These are phyloP conservation scores for Phalaenopsis hybrid DNA, from an alignment of 116 monocot genomes.

Conservation along the genomic window DNA sequence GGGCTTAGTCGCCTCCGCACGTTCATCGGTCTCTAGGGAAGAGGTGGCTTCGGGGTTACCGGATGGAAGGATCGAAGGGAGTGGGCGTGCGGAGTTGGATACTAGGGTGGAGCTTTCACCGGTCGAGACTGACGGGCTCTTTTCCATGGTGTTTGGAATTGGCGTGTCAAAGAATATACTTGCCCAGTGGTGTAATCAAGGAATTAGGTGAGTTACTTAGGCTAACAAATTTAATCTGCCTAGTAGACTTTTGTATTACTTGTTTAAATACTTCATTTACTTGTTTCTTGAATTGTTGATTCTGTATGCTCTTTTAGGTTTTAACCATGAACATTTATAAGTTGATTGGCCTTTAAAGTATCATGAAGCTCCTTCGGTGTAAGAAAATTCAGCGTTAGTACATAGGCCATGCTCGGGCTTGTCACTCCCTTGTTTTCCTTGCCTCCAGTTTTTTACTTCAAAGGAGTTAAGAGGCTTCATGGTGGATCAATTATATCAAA, in stretches of 20 bases:
- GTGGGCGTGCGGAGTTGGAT: conserved; percentile 5
- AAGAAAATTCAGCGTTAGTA: not conserved
- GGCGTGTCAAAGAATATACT: conserved; percentile 62
- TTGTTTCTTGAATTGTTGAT: not conserved
- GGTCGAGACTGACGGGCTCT: conserved; percentile 48
- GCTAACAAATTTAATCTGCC: not conserved
- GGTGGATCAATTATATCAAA: not conserved
- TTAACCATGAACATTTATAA: not conserved
- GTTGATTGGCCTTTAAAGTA: not conserved
- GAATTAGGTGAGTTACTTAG: conserved; percentile 56
- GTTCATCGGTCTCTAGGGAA: not conserved
- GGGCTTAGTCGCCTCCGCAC: not conserved
- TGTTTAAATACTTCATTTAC: not conserved
- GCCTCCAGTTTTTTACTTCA: not conserved
- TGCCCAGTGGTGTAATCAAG: conserved; percentile 93
- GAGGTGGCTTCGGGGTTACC: not conserved
- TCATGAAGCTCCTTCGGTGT: not conserved
- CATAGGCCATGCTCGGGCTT: not conserved
- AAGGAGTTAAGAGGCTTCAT: not conserved
- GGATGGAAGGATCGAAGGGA: not conserved
- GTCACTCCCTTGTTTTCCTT: not conserved
- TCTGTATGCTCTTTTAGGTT: not conserved
- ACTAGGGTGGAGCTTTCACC: conserved; percentile 42
- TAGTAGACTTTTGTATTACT: not conserved
- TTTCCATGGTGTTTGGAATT: conserved; percentile 72